Evolutionary conservation across 306 rosid genomes (phyloP).

Genomic region (Psophocarpus tetragonolobus): DNA sequence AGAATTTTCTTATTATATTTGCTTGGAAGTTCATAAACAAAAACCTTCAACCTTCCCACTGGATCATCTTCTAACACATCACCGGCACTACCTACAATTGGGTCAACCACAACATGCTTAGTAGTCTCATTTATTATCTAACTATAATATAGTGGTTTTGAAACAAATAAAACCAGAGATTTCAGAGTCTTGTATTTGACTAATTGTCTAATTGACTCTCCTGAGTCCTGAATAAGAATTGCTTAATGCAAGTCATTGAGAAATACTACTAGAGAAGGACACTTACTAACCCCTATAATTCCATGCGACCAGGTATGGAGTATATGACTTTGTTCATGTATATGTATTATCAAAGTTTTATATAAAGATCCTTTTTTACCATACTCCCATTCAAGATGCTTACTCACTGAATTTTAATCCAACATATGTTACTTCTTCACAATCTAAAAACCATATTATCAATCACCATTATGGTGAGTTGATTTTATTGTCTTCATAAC

Average conservation of each 20-base stretch:
- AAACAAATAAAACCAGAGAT: too few relatives aligned
- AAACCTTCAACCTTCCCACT: slow-evolving; percentile 97
- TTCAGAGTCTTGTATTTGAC: too few relatives aligned
- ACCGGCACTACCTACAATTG: slow-evolving; percentile 85
- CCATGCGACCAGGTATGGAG: neutral
- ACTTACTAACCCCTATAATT: slow-evolving; percentile 8
- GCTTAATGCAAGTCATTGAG: neutral
- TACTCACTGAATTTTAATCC: slow-evolving; percentile 8
- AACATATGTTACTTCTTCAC: neutral
- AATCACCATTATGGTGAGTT: neutral
- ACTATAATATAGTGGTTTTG: too few relatives aligned
- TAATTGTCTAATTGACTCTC: too few relatives aligned
- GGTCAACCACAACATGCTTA: slow-evolving; percentile 32
- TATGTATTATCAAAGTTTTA: too few relatives aligned
- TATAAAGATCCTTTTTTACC: neutral
- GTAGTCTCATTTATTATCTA: too few relatives aligned
- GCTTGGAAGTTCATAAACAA: slow-evolving; percentile 97
- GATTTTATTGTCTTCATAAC: slow-evolving; percentile 12
- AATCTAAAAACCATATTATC: neutral
- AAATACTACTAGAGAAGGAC: neutral
- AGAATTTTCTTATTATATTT: slow-evolving; percentile 94
- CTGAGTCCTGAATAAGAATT: neutral
- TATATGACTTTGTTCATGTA: neutral
- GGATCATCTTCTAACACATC: slow-evolving; percentile 98
- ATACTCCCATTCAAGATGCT: neutral